These are phyloP conservation scores for Alternaria sp. DNA, from an alignment of 2,329 filamentous ascomycete species.

Conservation along the genomic window DNA sequence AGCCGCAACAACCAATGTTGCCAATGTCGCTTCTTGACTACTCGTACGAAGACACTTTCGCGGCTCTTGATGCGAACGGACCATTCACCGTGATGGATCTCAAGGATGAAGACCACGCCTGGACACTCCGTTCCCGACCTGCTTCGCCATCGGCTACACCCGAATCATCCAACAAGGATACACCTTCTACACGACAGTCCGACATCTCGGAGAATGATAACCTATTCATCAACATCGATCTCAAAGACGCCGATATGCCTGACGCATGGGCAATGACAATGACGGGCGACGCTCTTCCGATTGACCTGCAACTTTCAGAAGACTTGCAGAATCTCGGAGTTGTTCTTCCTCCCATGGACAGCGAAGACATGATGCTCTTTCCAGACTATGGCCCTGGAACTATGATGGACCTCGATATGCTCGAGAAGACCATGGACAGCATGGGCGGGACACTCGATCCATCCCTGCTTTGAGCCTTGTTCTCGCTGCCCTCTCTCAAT, in stretches of 20 bases:
- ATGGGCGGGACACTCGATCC: constrained; percentile 33
- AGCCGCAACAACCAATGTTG: constrained; percentile 31
- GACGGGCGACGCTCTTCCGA: constrained; percentile 38
- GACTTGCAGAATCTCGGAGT: constrained; percentile 44
- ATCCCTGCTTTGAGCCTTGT: constrained; percentile 20
- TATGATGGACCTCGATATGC: constrained; percentile 45
- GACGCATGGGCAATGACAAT: constrained; percentile 42
- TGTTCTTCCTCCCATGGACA: constrained; percentile 44
- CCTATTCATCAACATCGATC: constrained; percentile 50
- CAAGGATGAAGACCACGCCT: constrained; percentile 47
- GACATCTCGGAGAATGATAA: constrained; percentile 56
- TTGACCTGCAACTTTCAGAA: constrained; percentile 43
- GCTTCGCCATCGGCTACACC: constrained; percentile 45
- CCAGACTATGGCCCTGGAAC: constrained; percentile 32
- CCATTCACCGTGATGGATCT: constrained; percentile 46
- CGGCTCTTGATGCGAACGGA: constrained; percentile 41
- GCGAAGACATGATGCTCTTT: constrained; percentile 48
- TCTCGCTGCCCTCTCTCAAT: neutral
- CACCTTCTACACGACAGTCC: constrained; percentile 49
- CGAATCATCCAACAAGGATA: constrained; percentile 49
- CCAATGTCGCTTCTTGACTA: constrained; percentile 42
- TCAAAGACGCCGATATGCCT: constrained; percentile 46
- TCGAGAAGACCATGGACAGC: constrained; percentile 46
- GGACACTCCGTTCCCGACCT: constrained; percentile 43
- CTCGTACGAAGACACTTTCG: constrained; percentile 46